Evolutionary conservation across 352 stramenopile genomes (phyloP).

Genomic region (Pythium phragmitis): DNA sequence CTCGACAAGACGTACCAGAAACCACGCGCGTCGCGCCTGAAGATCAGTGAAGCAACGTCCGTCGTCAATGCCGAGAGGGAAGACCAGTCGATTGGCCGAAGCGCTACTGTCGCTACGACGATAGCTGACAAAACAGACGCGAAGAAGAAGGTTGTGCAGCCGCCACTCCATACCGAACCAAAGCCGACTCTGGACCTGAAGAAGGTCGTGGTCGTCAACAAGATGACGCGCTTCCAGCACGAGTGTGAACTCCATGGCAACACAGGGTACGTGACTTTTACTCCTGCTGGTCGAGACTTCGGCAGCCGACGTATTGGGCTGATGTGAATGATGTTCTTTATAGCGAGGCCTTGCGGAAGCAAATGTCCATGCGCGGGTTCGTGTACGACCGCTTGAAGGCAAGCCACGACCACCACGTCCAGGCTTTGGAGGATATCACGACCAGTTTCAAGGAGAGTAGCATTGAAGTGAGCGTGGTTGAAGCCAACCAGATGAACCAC

Average conservation of each 20-base stretch:
- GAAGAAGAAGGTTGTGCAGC: conserved; percentile 15
- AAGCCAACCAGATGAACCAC: conserved; percentile 79
- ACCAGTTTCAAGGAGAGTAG: conserved; percentile 63
- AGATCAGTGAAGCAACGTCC: conserved; percentile 16
- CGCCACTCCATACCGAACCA: conserved; percentile 45
- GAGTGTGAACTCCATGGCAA: conserved; percentile 82
- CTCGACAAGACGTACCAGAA: conserved; percentile 82
- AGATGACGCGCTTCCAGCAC: conserved; percentile 87
- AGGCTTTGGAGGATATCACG: conserved; percentile 85
- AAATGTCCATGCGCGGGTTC: conserved; percentile 90
- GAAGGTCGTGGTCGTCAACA: conserved; percentile 87
- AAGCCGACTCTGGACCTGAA: conserved; percentile 62
- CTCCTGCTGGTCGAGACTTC: neutral
- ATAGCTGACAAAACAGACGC: neutral
- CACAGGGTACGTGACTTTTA: conserved; percentile 48
- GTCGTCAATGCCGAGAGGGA: conserved; percentile 18
- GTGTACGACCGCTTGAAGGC: conserved; percentile 84
- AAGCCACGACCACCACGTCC: conserved; percentile 85
- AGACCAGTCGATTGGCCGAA: conserved; percentile 5
- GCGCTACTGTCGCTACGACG: neutral
- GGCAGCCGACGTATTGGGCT: neutral
- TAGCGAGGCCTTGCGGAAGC: conserved; percentile 84
- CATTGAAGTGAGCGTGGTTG: conserved; percentile 70
- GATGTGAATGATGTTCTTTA: neutral
- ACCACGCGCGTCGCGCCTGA: conserved; percentile 14